These are phyloP conservation scores for Fusarium sambucinum DNA, from an alignment of 2,329 filamentous ascomycete species.

Conservation along the genomic window DNA sequence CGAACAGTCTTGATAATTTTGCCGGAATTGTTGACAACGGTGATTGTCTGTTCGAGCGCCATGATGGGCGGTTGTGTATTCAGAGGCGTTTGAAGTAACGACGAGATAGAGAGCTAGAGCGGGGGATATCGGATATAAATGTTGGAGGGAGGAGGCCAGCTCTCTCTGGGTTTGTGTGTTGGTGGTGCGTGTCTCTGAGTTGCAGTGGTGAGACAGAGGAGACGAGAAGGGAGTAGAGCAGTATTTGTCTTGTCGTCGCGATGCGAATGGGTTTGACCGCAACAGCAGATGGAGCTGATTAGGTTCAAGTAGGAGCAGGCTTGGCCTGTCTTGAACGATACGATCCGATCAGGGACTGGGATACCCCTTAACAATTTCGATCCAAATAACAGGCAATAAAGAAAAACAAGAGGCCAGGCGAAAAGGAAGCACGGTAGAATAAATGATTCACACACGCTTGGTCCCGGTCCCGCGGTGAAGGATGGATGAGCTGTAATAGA, in stretches of 20 bases:
- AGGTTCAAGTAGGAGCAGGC: constrained; percentile 23
- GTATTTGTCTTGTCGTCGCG: constrained; percentile 21
- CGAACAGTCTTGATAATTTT: constrained; percentile 90
- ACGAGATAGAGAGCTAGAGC: constrained; percentile 4
- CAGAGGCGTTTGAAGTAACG: constrained; percentile 18
- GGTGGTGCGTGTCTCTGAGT: constrained; percentile 16
- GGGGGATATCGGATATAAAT: constrained; percentile 8
- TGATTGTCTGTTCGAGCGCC: constrained; percentile 77
- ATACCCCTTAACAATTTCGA: constrained; percentile 34
- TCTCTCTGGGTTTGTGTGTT: constrained; percentile 40
- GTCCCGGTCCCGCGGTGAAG: constrained; percentile 41
- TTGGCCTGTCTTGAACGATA: constrained; percentile 32
- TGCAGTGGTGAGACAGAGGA: constrained; percentile 18
- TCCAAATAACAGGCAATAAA: not conserved
- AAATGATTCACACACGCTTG: constrained; percentile 40
- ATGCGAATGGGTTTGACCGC: constrained; percentile 19
- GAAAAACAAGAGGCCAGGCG: constrained; percentile 7
- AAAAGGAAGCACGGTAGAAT: constrained; percentile 18
- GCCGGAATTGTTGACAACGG: constrained; percentile 89
- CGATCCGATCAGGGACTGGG: constrained; percentile 25
- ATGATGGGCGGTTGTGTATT: constrained; percentile 50
- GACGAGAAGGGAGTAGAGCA: constrained; percentile 20
- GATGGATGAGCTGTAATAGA: constrained; percentile 34
- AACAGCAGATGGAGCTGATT: constrained; percentile 15
- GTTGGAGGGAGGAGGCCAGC: constrained; percentile 41